Base-by-base conservation (phyloP, 768 basidiomycete genomes). In the Serendipita indica region DNA sequence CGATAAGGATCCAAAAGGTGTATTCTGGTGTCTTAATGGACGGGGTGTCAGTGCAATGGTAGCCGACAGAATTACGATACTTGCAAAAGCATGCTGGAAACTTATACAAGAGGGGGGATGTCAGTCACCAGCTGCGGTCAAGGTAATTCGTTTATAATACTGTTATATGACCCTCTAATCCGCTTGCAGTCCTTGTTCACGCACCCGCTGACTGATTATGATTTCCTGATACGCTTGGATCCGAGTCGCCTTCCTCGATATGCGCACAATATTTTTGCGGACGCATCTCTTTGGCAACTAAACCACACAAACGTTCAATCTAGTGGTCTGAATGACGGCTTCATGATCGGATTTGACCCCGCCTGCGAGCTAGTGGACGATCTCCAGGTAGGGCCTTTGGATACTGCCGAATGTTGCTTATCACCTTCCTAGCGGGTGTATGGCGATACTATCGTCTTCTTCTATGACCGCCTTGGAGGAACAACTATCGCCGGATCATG, bases 381-480 rank as follows among this genome's bases (percentile, higher is more conserved):
- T 63, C 71, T 97, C 3, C 77, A 83, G 75, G 91, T 88, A 61
- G 46, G 75, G 64, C 14, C n/a, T 33, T 27, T 3, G n/a, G 41
- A 35, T 16, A 32, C 46, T 58, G 27, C 33, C 35, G 13, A 57
- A 49, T 3, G 27, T 41, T n/a, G 59, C 25, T 39, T 18, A 60
- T 32, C 3, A 60, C 37, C 60, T 25, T 27, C 61, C 27, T 60
- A 92, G 86, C 75, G 77, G 18, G 71, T 81, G 3, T 92, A 89
- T 66, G 73, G 79, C 1, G 84, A 89, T 61, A 84, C 84, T 0
- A 77, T 88, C 62, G 79, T 86, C 60, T 75, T 94, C 35, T 99
- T 98, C 74, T 80, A 81, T 64, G 93, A 98, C 63, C 72, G 79
- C 0, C 76, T 81, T 33, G 96, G 96, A 12, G 90, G 92, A 0